Evolutionary conservation across 768 basidiomycete genomes (phyloP), one percentile per base, ranked within the genome.

Genomic region (Clavaria fumosa): DNA sequence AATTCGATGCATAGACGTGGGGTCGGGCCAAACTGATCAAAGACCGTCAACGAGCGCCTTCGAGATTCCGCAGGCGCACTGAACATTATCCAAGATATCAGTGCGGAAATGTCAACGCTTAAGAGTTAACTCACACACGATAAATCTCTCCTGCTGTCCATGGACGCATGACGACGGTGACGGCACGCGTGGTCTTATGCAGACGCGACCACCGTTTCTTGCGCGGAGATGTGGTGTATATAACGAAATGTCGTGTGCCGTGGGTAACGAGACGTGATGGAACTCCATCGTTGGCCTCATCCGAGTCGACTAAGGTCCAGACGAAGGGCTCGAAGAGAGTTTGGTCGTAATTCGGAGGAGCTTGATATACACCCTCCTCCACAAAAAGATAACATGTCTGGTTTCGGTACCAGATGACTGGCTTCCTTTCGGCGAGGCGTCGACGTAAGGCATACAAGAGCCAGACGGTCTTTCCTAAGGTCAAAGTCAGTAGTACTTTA

Each of bases 191-290:
- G 12, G 48, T 49, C 43, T 47, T 49, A 33, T 41, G 18, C 37
- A 49, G 31, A 45, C 46, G 48, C 24, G 41, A 41, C 48, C 48
- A 49, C 28, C 46, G 40, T 32, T 24, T 23, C 41, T 34, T 18
- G 35, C 18, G 7, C 23, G 48, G 47, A 49, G 46, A 45, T 28
- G 46, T 47, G 45, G 37, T 26, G 21, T 47, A 49, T 35, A 35
- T 45, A 7, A 47, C 46, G 28, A 39, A 46, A 33, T 37, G 45
- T 7, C 37, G 42, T 22, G 38, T 43, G 21, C 46, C 37, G 31
- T 39, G 37, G 15, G 27, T 14, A 37, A 47, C 33, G 18, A 47
- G 41, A 17, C 39, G 22, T 19, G 38, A 19, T 45, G 46, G 46
- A 42, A 45, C 34, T 15, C 44, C 44, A 0, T 19, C 31, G 33